Base-by-base conservation (phyloP, 1,139 yeast species). In the Hyphopichia fennica region DNA sequence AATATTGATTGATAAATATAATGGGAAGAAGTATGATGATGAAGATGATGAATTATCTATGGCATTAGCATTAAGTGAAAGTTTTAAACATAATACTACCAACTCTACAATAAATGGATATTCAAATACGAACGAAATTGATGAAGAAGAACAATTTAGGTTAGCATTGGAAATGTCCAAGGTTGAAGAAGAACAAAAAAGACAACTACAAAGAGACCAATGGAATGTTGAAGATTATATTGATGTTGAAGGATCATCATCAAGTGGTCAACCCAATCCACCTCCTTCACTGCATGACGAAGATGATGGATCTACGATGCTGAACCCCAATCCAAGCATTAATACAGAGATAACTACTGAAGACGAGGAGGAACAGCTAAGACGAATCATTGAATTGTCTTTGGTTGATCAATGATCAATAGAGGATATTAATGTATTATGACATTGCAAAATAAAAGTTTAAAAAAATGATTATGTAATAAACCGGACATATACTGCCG, bases 11-110 rank as follows among this genome's bases (percentile, higher is more conserved):
- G 69, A 68, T 30, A 75, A 73, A 54, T 79, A 68, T 50, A 79
- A 79, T 51, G 79, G 79, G 8, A 57, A 50, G 15, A 46, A 50
- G 5, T 58, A 63, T 11, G 67, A 63, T 1, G 74, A 69, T 14
- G 77, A 70, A 35, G 69, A 65, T 40, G 84, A 72, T 36, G 80
- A 72, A 53, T 56, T 75, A 23, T 72, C 76, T 34, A 54, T 79
- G 42, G 84, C 84, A 0, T 52, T 79, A 48, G 84, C 83, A 1
- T 52, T 80, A 45, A 79, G 82, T 49, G 65, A 67, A 50, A 69
- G 81, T 47, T 37, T 31, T 41, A 35, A 40, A 18, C 25, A 39
- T 38, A 33, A 27, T 17, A 8, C 14, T 9, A n/a, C 6, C 7
- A n/a, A n/a, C n/a, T n/a, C n/a, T n/a, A n/a, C n/a, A n/a, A n/a